phyloP scores from a whole-genome alignment of 345 rosid species.

The Salix udensis region DNA sequence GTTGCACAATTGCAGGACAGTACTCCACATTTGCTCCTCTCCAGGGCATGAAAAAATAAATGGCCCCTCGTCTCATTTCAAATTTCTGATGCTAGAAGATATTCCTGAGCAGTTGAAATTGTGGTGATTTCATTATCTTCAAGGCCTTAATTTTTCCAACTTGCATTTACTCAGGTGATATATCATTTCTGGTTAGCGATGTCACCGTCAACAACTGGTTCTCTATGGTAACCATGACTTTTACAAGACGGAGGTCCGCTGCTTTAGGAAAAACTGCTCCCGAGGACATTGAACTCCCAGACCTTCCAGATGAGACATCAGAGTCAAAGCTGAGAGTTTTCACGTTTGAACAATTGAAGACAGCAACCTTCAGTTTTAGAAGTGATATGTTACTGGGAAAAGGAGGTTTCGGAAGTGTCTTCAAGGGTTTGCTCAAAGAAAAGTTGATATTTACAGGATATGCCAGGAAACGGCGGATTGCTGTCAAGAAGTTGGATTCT shows the following conservation, averaged over 20 bases:
- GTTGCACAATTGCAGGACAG: no score
- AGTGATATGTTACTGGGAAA: constrained; percentile 6
- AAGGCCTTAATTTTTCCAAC: no score
- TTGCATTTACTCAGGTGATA: background rate
- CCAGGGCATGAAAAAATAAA: no score
- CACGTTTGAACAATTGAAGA: constrained; percentile 15
- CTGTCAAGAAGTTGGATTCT: constrained; percentile 8
- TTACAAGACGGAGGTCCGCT: background rate
- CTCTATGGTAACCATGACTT: background rate
- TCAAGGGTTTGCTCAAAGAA: constrained; percentile 20
- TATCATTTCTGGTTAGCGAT: background rate
- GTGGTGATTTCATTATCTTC: no score
- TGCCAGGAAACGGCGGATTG: constrained; percentile 11
- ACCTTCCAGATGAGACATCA: background rate
- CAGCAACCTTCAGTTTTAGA: constrained; percentile 13
- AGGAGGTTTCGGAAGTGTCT: constrained; percentile 16
- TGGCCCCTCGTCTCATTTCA: no score
- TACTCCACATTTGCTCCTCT: no score
- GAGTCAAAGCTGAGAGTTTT: constrained; percentile 13
- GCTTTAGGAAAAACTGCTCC: background rate
- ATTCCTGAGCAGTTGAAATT: no score
- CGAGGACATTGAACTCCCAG: background rate
- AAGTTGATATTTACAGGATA: background rate
- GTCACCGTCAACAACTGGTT: background rate
- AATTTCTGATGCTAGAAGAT: no score